These are phyloP conservation scores for Tilletia setariae DNA, from an alignment of 1,284 basidiomycete genomes.

Conservation along the genomic window DNA sequence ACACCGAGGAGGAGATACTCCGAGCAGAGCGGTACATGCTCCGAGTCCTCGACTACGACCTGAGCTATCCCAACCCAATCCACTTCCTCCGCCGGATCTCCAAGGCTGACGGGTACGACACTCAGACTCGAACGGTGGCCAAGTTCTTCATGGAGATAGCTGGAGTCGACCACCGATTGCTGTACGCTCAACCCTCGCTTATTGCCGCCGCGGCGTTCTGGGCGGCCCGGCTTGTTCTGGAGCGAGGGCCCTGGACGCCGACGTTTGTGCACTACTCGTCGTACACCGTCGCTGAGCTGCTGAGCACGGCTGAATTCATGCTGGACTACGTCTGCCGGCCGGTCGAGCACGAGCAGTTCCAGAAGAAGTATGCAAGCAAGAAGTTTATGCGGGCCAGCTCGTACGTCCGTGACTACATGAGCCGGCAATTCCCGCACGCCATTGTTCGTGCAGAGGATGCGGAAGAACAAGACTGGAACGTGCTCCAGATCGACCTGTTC, in stretches of 20 bases:
- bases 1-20: conserved; percentile 50
- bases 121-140: conserved; percentile 81
- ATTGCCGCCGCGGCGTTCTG: conserved; percentile 86
- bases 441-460: conserved; percentile 25
- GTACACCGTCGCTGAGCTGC: conserved; percentile 76
- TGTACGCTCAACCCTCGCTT: conserved; percentile 76
- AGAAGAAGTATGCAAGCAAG: conserved; percentile 54
- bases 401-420: conserved; percentile 51
- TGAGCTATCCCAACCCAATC: conserved; percentile 89
- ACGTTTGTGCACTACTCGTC: conserved; percentile 85
- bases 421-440: conserved; percentile 41
- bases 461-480: background rate
- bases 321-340: conserved; percentile 67
- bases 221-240: conserved; percentile 81
- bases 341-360: conserved; percentile 42
- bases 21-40: conserved; percentile 85
- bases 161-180: conserved; percentile 78
- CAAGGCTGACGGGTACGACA: conserved; percentile 61
- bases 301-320: conserved; percentile 88
- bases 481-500: conserved; percentile 1
- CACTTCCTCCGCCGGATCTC: conserved; percentile 74
- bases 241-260: conserved; percentile 76
- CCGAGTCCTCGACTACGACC: conserved; percentile 84
- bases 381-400: conserved; percentile 52
- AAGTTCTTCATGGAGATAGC: conserved; percentile 79